phyloP scores from a whole-genome alignment of 176 grass and related monocot species.

The Phragmites australis region DNA sequence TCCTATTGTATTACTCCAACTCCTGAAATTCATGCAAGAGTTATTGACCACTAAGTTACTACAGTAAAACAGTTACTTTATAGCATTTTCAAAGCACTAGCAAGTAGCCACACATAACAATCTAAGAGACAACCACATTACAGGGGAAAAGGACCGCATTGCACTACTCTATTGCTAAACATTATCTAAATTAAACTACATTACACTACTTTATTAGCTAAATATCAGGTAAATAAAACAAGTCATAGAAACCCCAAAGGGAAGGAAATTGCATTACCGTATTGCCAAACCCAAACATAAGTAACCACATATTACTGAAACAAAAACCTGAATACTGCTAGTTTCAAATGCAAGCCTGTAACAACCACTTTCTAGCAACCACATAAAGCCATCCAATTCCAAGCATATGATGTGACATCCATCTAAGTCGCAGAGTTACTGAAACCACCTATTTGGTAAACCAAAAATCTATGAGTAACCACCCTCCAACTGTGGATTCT shows the following conservation, averaged over 20 bases:
- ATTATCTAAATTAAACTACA: not conserved
- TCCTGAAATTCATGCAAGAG: not conserved
- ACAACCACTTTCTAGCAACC: not conserved
- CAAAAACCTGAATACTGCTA: not conserved
- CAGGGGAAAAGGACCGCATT: not conserved
- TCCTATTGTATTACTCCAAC: not conserved
- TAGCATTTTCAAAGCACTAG: not conserved
- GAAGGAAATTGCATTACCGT: not conserved
- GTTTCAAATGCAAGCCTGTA: not conserved
- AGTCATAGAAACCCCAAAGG: not conserved
- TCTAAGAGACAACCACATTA: not conserved
- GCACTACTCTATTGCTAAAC: not conserved
- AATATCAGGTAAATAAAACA: not conserved
- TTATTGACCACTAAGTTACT: not conserved
- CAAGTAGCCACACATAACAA: not conserved
- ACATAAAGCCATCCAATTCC: not conserved
- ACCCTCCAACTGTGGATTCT: not conserved
- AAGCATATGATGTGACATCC: not conserved
- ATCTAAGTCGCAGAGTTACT: not conserved
- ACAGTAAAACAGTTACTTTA: not conserved
- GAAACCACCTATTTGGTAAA: slow-evolving; percentile 4
- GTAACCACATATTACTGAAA: slow-evolving; percentile 5
- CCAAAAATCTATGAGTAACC: not conserved
- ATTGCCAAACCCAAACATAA: not conserved
- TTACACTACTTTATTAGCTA: not conserved